Evolutionary conservation across 2,329 filamentous ascomycete species (phyloP).

Genomic region (Pseudogymnoascus sp.): DNA sequence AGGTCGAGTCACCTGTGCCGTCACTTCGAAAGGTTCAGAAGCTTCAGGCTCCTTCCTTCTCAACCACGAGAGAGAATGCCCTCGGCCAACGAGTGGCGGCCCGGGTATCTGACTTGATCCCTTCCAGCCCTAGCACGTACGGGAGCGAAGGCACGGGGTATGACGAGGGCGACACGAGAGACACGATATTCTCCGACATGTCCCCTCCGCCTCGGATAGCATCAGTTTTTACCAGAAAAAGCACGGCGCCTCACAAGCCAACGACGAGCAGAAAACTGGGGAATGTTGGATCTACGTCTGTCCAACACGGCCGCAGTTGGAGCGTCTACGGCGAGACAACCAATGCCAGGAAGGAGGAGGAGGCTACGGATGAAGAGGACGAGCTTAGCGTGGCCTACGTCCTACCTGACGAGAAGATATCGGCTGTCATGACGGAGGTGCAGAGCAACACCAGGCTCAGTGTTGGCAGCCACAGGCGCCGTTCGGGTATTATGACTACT

Average conservation of each 20-base stretch:
- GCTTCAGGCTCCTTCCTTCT: not conserved
- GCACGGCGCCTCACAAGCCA: not conserved
- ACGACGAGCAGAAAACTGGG: not conserved
- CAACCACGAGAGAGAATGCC: not conserved
- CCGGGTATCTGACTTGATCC: not conserved
- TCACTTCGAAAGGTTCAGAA: constrained; percentile 12
- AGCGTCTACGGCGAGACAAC: not conserved
- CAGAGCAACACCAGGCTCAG: constrained; percentile 1
- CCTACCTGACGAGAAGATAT: not conserved
- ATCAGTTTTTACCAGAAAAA: not conserved
- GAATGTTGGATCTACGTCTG: not conserved
- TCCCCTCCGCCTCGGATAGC: not conserved
- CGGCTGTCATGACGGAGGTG: not conserved
- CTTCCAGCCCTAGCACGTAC: constrained; percentile 1
- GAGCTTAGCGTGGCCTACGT: not conserved
- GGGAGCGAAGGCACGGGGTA: not conserved
- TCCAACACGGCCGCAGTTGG: not conserved
- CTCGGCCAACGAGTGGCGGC: not conserved
- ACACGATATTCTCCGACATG: constrained; percentile 3
- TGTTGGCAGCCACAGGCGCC: not conserved
- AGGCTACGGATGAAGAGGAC: not conserved
- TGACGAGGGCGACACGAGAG: not conserved
- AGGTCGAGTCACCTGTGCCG: constrained; percentile 19
- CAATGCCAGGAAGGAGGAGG: not conserved
- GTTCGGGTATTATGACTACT: not conserved